Evolutionary conservation across 352 stramenopile species (phyloP), one percentile per base, ranked within the genome.

Genomic region (Halophytophthora batemanensis): DNA sequence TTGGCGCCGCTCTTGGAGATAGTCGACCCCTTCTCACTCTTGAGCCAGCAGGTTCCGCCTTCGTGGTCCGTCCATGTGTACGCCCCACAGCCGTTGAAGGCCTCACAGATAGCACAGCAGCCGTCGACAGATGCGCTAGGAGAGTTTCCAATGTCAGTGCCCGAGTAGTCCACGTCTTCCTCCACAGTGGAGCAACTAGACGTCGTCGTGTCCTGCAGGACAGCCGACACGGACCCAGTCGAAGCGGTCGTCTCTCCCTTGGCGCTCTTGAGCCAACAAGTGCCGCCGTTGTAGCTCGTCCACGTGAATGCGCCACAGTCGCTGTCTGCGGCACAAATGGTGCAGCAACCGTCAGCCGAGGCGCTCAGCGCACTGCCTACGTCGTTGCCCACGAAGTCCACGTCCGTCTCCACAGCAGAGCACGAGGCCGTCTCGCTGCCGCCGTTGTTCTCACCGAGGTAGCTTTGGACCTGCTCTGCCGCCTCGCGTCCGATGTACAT

Each of bases 401-500:
- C 45, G 40, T 59, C 61, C 13, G 59, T 59, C 18, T 80, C 66
- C 2, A 64, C 41, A 2, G 31, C 33, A 4, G 60, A 56, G 37
- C 63, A 72, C 1, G 58, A 57, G 18, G 58, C 61, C 4, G 47
- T 45, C 6, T 60, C 35, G 2, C 37, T 25, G 11, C 50, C 35
- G n/a, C 46, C 64, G 2, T 49, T 14, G 28, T 57, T 56, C 13
- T 56, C 48, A 15, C 39, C 25, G 7, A 84, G 53, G 35, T 72
- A 73, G 12, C 43, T 61, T 42, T 71, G 47, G 47, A 71, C 73
- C 39, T 78, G 67, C 14, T 55, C 59, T 4, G 54, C 78, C 19
- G 67, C 74, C 37, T 89, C 72, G 5, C 65, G 60, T 2, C 79
- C 79, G 12, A 79, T 69, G 60, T 93, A 87, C 77, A 85, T 90